Evolutionary conservation across 2,329 filamentous ascomycete genomes (phyloP).

Genomic region (Fusarium sp.): DNA sequence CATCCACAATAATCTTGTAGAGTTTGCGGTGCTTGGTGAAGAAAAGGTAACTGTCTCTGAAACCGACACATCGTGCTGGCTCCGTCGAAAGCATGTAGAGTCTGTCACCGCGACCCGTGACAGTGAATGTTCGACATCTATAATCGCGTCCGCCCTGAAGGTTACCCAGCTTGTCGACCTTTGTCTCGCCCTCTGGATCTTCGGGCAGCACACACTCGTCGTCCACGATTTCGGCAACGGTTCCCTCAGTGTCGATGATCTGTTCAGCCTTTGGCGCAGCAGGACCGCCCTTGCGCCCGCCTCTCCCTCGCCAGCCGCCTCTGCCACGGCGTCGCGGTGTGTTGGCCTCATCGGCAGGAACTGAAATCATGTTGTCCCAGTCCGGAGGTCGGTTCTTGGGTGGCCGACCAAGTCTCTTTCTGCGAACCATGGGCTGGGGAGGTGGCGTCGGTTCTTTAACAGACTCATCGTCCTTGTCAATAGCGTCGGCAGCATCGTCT

Average conservation of each 20-base stretch:
- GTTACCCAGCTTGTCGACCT: slow-evolving; percentile 91
- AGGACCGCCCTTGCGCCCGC: slow-evolving; percentile 75
- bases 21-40: slow-evolving; percentile 98
- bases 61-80: slow-evolving; percentile 94
- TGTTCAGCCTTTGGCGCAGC: slow-evolving; percentile 84
- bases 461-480: slow-evolving; percentile 56
- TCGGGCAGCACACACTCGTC: slow-evolving; percentile 93
- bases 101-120: slow-evolving; percentile 83
- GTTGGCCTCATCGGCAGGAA: slow-evolving; percentile 66
- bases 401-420: slow-evolving; percentile 85
- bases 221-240: slow-evolving; percentile 87
- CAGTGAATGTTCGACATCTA: slow-evolving; percentile 93
- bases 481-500: slow-evolving; percentile 52
- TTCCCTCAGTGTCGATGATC: slow-evolving; percentile 93
- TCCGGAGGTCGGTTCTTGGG: slow-evolving; percentile 87
- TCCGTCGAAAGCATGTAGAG: slow-evolving; percentile 99
- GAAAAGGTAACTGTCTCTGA: slow-evolving; percentile 97
- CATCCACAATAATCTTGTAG: slow-evolving; percentile 97
- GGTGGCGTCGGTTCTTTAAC: slow-evolving; percentile 67
- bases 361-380: slow-evolving; percentile 75
- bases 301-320: slow-evolving; percentile 78
- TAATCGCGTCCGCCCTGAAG: slow-evolving; percentile 90
- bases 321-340: slow-evolving; percentile 75
- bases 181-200: slow-evolving; percentile 89
- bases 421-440: slow-evolving; percentile 74